Base-by-base conservation (phyloP, 495 filamentous ascomycete species). In the Penicillium chermesinum region DNA sequence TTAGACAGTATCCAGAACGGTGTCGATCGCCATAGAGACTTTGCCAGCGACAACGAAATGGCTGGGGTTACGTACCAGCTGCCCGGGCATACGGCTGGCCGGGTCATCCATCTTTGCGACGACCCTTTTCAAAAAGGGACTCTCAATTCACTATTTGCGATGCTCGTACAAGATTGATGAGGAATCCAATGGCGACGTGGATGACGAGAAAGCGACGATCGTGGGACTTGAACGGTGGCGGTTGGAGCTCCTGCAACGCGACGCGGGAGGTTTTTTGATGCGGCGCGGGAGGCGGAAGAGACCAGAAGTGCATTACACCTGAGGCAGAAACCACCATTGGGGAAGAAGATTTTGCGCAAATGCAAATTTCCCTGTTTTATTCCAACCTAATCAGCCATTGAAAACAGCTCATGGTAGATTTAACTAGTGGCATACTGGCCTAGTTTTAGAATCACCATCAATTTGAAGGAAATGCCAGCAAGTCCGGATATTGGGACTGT, bases 61-160 rank as follows among this genome's bases (percentile, higher is more conserved):
- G 33, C 32, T 45, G 39, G 46, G 49, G 39, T 18, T 44, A 62
- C 66, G 55, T 76, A 85, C 82, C 72, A 88, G 68, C 50, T 81
- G 73, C 59, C 65, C 72, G 45, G 78, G 76, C 50, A 88, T 77
- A 57, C 79, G 79, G 61, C 70, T 67, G 46, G 80, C 81, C 44
- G 84, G 84, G 62, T 87, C 82, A 49, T 78, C 76, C 80, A 84
- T 84, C 45, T 50, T 75, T 58, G 54, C 54, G 17, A 50, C 41
- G 45, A 36, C 44, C 56, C 27, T 45, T 47, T 49, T 6, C 4
- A 12, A 40, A 55, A 56, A 53, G 41, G 36, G 48, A 39, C 58
- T n/a, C n/a, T n/a, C n/a, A n/a, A n/a, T n/a, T n/a, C n/a, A n/a
- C n/a, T n/a, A n/a, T n/a, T n/a, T 49, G 56, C 58, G 39, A 48